Percentiles rank a stretch among this genome's conserved stretches.
Conservation (phyloP, 208 protist species). For the Acanthamoeba royreba region DNA sequence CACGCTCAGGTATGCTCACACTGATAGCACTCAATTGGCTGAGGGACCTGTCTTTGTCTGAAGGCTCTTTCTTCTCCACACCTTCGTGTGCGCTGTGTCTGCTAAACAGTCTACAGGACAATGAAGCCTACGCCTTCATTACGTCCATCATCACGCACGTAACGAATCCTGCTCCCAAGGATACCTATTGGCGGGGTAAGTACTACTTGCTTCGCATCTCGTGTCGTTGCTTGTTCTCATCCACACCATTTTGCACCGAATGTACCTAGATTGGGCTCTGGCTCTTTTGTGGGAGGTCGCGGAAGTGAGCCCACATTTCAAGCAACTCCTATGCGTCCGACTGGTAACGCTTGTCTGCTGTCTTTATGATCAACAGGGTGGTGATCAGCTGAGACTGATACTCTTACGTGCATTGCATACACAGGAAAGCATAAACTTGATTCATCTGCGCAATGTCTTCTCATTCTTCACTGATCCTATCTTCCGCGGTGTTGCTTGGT, state of each 20-base stretch:
- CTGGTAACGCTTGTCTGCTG: too few species aligned
- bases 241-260: background rate
- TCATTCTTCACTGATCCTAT: too few species aligned
- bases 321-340: background rate
- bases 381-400: too few species aligned
- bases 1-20: background rate
- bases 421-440: too few species aligned
- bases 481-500: too few species aligned
- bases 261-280: background rate
- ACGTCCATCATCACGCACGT: background rate
- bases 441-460: too few species aligned
- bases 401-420: too few species aligned
- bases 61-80: background rate
- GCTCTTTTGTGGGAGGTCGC: background rate
- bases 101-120: background rate
- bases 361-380: too few species aligned
- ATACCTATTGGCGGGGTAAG: background rate
- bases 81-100: background rate
- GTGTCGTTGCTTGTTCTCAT: background rate
- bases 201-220: background rate
- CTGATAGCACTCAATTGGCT: background rate
- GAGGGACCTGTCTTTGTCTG: background rate
- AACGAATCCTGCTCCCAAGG: background rate
- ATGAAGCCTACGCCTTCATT: background rate
- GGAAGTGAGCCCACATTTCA: background rate